Conservation (phyloP, 805 yeast species). For the Maudiozyma turicensis region DNA sequence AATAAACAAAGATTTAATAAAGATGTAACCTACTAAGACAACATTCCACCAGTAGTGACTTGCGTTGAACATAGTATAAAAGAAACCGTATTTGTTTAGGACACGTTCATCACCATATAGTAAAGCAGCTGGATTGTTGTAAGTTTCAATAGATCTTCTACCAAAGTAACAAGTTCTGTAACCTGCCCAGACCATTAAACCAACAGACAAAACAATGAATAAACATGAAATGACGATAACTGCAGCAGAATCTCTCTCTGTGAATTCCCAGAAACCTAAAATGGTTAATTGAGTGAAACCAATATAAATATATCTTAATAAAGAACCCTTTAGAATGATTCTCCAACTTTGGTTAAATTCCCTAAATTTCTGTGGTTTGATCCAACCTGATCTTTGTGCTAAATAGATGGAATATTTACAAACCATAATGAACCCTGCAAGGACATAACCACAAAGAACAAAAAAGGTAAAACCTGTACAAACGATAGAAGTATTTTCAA, state of each 20-base stretch:
- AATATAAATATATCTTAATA: conserved; percentile 69
- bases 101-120: conserved; percentile 68
- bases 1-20: conserved; percentile 62
- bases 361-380: conserved; percentile 38
- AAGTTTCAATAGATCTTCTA: conserved; percentile 43
- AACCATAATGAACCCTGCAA: conserved; percentile 51
- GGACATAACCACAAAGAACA: conserved; percentile 65
- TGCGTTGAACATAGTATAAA: conserved; percentile 84
- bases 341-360: conserved; percentile 49
- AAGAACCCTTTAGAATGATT: conserved; percentile 60
- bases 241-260: conserved; percentile 74
- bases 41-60: conserved; percentile 74
- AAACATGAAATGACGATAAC: conserved; percentile 72
- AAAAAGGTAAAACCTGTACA: conserved; percentile 83
- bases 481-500: conserved; percentile 77
- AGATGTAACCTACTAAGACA: conserved; percentile 48
- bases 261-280: conserved; percentile 81
- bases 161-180: conserved; percentile 62
- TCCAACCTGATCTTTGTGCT: conserved; percentile 37
- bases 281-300: conserved; percentile 77
- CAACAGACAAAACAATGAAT: conserved; percentile 51
- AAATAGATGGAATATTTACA: conserved; percentile 44
- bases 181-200: conserved; percentile 54
- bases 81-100: conserved; percentile 74
- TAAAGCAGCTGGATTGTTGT: conserved; percentile 77